These are phyloP conservation scores for Stagonosporopsis rhizophila DNA, from an alignment of 2,329 filamentous ascomycete species.

Conservation along the genomic window DNA sequence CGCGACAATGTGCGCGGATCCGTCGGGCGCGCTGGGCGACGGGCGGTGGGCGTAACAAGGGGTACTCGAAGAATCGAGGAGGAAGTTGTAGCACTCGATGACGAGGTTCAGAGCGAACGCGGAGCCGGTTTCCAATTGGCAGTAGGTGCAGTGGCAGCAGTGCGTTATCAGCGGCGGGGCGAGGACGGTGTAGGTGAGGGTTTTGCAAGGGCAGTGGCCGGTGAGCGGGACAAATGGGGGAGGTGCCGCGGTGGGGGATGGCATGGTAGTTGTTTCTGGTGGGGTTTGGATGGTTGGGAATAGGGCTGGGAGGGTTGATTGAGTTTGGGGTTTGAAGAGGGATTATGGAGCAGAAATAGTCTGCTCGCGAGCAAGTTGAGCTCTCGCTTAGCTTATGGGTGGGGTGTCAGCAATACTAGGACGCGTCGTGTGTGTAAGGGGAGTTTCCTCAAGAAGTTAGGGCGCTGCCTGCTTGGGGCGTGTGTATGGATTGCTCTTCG, in stretches of 20 bases:
- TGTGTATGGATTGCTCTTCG: not conserved
- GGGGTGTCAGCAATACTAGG: not conserved
- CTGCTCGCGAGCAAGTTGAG: not conserved
- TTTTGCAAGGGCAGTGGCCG: conserved; percentile 36
- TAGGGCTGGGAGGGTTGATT: not conserved
- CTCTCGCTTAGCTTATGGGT: not conserved
- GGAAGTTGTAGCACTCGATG: conserved; percentile 51
- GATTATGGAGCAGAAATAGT: not conserved
- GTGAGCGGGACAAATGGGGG: conserved; percentile 18
- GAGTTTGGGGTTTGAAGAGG: not conserved
- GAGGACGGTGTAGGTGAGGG: conserved; percentile 36
- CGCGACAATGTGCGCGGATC: conserved; percentile 50
- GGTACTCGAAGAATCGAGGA: conserved; percentile 34
- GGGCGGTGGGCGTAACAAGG: conserved; percentile 46
- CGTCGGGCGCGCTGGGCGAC: conserved; percentile 52
- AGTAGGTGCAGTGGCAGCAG: conserved; percentile 58
- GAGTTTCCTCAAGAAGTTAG: not conserved
- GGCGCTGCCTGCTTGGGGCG: not conserved
- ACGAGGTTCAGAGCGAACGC: conserved; percentile 52
- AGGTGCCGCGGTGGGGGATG: not conserved
- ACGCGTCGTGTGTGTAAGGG: not conserved
- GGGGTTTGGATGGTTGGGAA: not conserved
- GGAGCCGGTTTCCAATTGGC: conserved; percentile 56
- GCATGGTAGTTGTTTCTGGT: not conserved
- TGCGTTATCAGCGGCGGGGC: conserved; percentile 50